phyloP scores from a whole-genome alignment of 371 early-diverging fungal species.

The Mortierella sp. region DNA sequence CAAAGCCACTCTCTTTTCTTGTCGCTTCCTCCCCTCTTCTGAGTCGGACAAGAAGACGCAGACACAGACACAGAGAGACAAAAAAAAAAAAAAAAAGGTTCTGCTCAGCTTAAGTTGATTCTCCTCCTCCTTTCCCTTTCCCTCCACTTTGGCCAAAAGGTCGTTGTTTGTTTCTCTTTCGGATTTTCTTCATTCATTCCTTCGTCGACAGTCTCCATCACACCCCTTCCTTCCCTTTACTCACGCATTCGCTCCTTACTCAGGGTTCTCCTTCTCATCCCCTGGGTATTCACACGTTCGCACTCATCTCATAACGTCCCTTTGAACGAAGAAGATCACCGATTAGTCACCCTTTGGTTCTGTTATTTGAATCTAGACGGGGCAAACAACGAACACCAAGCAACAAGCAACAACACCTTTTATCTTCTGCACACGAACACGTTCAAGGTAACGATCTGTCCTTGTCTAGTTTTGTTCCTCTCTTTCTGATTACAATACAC shows the following conservation, averaged over 20 bases:
- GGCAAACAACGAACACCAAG: background rate
- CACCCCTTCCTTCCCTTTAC: background rate
- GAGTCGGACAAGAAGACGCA: background rate
- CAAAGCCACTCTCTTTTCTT: background rate
- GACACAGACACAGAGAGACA: background rate
- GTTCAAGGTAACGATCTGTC: constrained; percentile 13
- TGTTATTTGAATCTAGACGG: constrained; percentile 26
- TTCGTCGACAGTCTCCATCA: background rate
- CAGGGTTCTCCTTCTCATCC: background rate
- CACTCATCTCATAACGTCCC: background rate
- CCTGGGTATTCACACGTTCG: background rate
- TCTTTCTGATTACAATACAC: background rate
- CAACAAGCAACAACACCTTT: background rate
- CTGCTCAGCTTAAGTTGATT: background rate
- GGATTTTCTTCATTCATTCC: constrained; percentile 3
- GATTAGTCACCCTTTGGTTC: background rate
- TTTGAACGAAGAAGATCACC: background rate
- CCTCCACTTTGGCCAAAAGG: background rate
- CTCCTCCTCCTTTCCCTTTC: background rate
- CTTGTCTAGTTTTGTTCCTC: background rate
- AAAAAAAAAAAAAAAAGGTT: constrained; percentile 2
- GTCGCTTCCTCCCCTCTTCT: background rate
- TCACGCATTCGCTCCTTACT: background rate
- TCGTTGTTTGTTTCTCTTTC: constrained; percentile 1
- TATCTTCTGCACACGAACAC: background rate